A percentile compares a stretch with the other conserved stretches of the same genome.
phyloP scores from a whole-genome alignment of 148 eudicot species.

The Heliosperma pusillum region DNA sequence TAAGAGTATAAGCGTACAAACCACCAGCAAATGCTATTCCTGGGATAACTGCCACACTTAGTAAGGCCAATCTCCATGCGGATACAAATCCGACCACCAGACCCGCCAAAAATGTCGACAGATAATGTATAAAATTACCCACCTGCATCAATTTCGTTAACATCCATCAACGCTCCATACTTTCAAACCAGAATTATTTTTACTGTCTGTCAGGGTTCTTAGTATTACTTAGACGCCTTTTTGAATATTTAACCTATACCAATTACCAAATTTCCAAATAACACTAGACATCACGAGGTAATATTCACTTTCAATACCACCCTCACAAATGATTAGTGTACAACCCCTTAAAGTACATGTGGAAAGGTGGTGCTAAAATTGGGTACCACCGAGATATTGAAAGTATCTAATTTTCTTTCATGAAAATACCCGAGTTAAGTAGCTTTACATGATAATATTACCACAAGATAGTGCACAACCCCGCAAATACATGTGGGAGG shows the following conservation, averaged over 20 bases:
- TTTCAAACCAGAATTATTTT: background rate
- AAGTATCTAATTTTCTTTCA: too few species aligned
- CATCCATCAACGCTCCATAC: slow-evolving; percentile 6
- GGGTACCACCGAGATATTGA: background rate
- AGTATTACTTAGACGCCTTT: background rate
- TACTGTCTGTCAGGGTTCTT: background rate
- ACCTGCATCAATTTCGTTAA: slow-evolving; percentile 47
- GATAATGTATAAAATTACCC: slow-evolving; percentile 96
- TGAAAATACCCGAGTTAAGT: too few species aligned
- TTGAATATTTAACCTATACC: background rate
- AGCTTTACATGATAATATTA: too few species aligned
- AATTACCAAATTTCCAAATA: background rate
- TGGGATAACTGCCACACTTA: slow-evolving; percentile 95
- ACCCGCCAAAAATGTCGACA: slow-evolving; percentile 96
- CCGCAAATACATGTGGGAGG: background rate
- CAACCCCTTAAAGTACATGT: background rate
- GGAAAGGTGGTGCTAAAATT: background rate
- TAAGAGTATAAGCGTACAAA: slow-evolving; percentile 92
- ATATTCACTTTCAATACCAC: background rate
- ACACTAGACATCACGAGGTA: background rate
- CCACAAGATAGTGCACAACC: background rate
- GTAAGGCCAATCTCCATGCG: slow-evolving; percentile 93
- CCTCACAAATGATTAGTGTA: background rate
- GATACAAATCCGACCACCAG: slow-evolving; percentile 98
- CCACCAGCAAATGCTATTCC: slow-evolving; percentile 99